Conservation (phyloP, 208 protist genomes). For the Chromosphaera perkinsii region DNA sequence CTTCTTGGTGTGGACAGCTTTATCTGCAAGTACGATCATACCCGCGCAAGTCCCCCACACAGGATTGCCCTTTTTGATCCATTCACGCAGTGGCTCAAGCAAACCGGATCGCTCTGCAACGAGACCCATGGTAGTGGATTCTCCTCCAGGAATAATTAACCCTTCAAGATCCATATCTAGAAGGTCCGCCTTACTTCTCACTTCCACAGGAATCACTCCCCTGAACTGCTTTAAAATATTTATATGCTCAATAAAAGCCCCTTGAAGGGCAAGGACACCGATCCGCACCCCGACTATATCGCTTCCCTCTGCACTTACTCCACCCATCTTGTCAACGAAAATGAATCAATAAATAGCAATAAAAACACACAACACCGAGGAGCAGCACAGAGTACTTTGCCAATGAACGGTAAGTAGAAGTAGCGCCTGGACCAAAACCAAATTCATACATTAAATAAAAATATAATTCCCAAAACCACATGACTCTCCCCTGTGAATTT, state of each 20-base stretch:
- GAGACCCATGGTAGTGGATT: slow-evolving; percentile 38
- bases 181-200: slow-evolving; percentile 19
- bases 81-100: slow-evolving; percentile 20
- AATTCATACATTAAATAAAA: too few species aligned
- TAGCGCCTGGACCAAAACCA: too few species aligned
- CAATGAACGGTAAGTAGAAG: too few species aligned
- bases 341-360: too few species aligned
- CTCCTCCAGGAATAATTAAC: slow-evolving; percentile 36
- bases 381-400: too few species aligned
- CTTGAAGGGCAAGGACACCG: slow-evolving; percentile 22
- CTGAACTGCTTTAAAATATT: background rate
- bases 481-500: too few species aligned
- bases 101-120: slow-evolving; percentile 24
- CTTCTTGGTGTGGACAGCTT: slow-evolving; percentile 16
- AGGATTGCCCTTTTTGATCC: background rate
- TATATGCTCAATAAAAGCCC: slow-evolving; percentile 23
- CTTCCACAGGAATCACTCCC: background rate
- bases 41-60: slow-evolving; percentile 32
- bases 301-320: background rate
- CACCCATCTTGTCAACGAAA: too few species aligned
- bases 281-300: background rate
- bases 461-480: too few species aligned
- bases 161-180: slow-evolving; percentile 6
- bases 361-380: too few species aligned
- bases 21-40: slow-evolving; percentile 24